Conservation (phyloP, 495 filamentous ascomycete species). For the Penicillium bialowiezense region DNA sequence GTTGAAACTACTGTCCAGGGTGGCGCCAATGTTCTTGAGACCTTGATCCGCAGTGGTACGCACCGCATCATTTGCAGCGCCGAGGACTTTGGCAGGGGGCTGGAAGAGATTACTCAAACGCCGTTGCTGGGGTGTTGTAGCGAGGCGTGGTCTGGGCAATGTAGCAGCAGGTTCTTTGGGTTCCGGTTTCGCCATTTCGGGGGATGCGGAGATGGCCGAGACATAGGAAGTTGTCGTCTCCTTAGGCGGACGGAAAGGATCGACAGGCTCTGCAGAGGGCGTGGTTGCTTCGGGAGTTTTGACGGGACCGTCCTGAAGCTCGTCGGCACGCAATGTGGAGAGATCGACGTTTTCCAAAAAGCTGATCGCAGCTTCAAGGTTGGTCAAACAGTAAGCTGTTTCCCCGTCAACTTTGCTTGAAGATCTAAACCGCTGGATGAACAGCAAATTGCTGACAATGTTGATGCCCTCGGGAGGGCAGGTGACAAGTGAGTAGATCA, state of each 20-base stretch:
- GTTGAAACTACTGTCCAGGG: slow-evolving; percentile 87
- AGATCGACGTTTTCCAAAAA: slow-evolving; percentile 98
- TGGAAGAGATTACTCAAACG: slow-evolving; percentile 82
- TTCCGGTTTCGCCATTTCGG: slow-evolving; percentile 33
- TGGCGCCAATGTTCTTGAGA: slow-evolving; percentile 82
- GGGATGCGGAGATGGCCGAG: slow-evolving; percentile 31
- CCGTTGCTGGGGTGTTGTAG: slow-evolving; percentile 51
- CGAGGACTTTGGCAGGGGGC: slow-evolving; percentile 72
- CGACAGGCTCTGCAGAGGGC: slow-evolving; percentile 41
- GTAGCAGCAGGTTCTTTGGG: slow-evolving; percentile 34
- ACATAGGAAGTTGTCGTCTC: slow-evolving; percentile 33
- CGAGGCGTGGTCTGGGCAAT: slow-evolving; percentile 40
- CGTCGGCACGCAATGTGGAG: slow-evolving; percentile 83
- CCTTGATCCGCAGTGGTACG: slow-evolving; percentile 85
- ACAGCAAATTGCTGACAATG: slow-evolving; percentile 88
- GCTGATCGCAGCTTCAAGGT: slow-evolving; percentile 89
- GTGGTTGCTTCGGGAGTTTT: slow-evolving; percentile 53
- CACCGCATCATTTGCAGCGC: slow-evolving; percentile 78
- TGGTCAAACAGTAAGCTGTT: slow-evolving; percentile 93
- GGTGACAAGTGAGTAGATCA: slow-evolving; percentile 93
- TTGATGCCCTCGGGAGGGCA: slow-evolving; percentile 83
- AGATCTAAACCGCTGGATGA: slow-evolving; percentile 90
- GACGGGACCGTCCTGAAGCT: slow-evolving; percentile 58
- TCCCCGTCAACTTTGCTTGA: slow-evolving; percentile 86
- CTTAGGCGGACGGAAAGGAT: slow-evolving; percentile 28